Evolutionary conservation across 2,329 filamentous ascomycete genomes (phyloP).

Genomic region (Rhinocladiella mackenziei): DNA sequence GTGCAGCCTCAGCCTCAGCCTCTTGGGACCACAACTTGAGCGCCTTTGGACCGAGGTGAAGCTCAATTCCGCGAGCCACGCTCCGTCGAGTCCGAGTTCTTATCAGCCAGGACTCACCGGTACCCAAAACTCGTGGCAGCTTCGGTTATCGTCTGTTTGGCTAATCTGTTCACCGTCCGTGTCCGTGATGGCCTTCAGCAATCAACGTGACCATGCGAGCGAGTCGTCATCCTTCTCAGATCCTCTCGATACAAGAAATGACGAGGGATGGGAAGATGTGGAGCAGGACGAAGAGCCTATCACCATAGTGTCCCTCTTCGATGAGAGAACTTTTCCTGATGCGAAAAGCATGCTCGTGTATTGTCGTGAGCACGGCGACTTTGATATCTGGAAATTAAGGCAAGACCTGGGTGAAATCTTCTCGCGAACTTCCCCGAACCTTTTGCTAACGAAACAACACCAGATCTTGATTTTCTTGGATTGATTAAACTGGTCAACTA

Average conservation of each 20-base stretch:
- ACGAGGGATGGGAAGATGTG: constrained; percentile 55
- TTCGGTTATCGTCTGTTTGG: no score
- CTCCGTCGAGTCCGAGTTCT: no score
- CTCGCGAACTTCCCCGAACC: constrained; percentile 17
- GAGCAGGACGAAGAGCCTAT: constrained; percentile 61
- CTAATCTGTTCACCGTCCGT: no score
- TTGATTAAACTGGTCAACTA: constrained; percentile 73
- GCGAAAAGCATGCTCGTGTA: constrained; percentile 63
- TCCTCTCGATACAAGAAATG: constrained; percentile 41
- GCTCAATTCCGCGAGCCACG: no score
- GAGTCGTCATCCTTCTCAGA: constrained; percentile 32
- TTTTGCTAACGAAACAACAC: not conserved
- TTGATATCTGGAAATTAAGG: constrained; percentile 62
- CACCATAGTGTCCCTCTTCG: constrained; percentile 64
- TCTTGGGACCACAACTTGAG: no score
- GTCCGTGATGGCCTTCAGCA: not conserved
- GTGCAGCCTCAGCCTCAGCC: no score
- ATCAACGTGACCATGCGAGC: constrained; percentile 9
- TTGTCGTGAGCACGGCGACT: constrained; percentile 61
- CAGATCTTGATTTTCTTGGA: constrained; percentile 66
- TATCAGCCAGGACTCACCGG: no score
- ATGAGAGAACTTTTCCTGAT: constrained; percentile 62
- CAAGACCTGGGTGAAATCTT: constrained; percentile 46
- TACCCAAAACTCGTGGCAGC: no score
- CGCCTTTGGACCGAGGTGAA: no score